Conservation (phyloP, 768 basidiomycete genomes). For the Punctularia strigosozonata region DNA sequence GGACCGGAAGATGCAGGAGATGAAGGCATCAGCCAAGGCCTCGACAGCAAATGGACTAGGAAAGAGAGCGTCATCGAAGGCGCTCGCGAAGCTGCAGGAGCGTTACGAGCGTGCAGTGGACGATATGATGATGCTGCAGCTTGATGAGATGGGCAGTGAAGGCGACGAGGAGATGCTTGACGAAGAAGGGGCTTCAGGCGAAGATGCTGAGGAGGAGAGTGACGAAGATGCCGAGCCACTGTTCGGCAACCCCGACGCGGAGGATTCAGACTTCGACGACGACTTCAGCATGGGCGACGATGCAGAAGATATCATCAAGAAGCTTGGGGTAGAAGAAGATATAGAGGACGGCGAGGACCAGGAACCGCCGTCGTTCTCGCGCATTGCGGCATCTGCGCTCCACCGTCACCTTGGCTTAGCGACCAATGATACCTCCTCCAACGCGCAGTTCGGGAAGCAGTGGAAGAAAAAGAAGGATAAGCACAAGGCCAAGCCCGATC, state of each 20-base stretch:
- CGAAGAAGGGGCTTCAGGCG: neutral
- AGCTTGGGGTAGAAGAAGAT: conserved; percentile 1
- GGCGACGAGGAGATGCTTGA: no score
- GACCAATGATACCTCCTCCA: conserved; percentile 5
- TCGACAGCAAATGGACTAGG: neutral
- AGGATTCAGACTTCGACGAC: conserved; percentile 4
- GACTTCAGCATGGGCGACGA: conserved; percentile 5
- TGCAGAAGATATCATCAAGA: neutral
- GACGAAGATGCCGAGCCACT: neutral
- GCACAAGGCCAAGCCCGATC: conserved; percentile 7
- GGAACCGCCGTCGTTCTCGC: conserved; percentile 19
- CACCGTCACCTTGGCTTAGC: conserved; percentile 15
- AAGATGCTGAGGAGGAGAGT: conserved; percentile 9
- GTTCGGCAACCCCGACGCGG: neutral
- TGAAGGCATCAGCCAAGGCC: neutral
- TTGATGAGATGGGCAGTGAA: no score
- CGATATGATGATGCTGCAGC: conserved; percentile 11
- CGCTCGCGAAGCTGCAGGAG: conserved; percentile 11
- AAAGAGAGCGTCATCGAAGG: conserved; percentile 1
- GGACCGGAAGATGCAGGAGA: conserved; percentile 10
- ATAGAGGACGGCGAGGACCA: conserved; percentile 1
- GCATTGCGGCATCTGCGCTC: conserved; percentile 16
- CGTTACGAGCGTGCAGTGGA: conserved; percentile 14
- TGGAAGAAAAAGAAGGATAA: conserved; percentile 3
- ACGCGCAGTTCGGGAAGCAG: no score